Evolutionary conservation across 2,329 filamentous ascomycete species (phyloP).

Genomic region (Aspergillus intermedius): DNA sequence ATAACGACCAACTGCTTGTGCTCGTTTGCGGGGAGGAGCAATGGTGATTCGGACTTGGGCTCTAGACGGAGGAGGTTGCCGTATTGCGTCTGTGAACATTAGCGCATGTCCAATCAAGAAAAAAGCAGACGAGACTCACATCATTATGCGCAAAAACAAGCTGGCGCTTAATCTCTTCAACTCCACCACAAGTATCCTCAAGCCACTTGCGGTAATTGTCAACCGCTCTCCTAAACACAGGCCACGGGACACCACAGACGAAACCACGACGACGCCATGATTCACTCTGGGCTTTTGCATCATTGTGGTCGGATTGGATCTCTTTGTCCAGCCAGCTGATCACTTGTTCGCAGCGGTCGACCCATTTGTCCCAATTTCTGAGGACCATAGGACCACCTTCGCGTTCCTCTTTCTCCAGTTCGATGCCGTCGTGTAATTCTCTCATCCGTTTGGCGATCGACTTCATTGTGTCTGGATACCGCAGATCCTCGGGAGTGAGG

Average conservation of each 20-base stretch:
- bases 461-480: conserved; percentile 73
- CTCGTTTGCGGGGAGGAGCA: conserved; percentile 81
- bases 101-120: not conserved
- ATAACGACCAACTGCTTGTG: conserved; percentile 97
- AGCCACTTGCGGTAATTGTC: conserved; percentile 72
- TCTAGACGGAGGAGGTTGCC: conserved; percentile 86
- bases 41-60: conserved; percentile 65
- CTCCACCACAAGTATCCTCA: conserved; percentile 63
- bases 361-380: conserved; percentile 93
- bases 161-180: conserved; percentile 60
- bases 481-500: conserved; percentile 68
- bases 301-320: conserved; percentile 45
- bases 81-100: conserved; percentile 72
- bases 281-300: conserved; percentile 38
- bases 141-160: conserved; percentile 98
- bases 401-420: conserved; percentile 71
- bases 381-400: conserved; percentile 76
- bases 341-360: conserved; percentile 54
- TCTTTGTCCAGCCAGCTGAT: conserved; percentile 52
- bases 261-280: conserved; percentile 65
- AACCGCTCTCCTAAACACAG: conserved; percentile 65
- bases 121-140: conserved; percentile 48
- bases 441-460: conserved; percentile 97
- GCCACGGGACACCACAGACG: conserved; percentile 80
- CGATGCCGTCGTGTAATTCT: conserved; percentile 89